A percentile compares a stretch with the other conserved stretches of the same genome.
These are phyloP conservation scores for Ceratobasidium sp. DNA, from an alignment of 1,284 basidiomycete genomes.

Conservation along the genomic window DNA sequence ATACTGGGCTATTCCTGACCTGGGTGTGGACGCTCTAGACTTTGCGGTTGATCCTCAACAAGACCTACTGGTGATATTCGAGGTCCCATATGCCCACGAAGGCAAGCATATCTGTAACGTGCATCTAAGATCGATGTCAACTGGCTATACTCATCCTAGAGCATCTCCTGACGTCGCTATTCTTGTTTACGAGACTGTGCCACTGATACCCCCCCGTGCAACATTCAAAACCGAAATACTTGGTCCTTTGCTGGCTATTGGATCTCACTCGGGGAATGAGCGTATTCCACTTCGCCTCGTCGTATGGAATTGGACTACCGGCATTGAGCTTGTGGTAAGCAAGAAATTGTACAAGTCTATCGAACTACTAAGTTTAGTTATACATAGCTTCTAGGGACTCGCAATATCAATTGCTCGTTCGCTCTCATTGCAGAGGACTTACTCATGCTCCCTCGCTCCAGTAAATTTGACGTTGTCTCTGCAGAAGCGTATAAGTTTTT, in stretches of 20 bases:
- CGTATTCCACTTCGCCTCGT: background rate
- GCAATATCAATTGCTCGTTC: background rate
- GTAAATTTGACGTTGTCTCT: background rate
- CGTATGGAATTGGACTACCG: slow-evolving; percentile 15
- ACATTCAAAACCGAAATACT: background rate
- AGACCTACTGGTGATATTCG: slow-evolving; percentile 13
- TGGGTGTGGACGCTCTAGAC: background rate
- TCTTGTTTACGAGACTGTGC: background rate
- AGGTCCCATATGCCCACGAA: too few relatives aligned
- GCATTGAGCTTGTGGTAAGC: background rate
- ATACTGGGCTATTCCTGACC: background rate
- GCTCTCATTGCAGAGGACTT: slow-evolving; percentile 23
- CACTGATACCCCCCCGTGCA: too few relatives aligned
- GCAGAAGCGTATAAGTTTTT: background rate
- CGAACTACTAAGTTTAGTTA: too few relatives aligned
- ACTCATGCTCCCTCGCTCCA: background rate
- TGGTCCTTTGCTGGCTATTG: background rate
- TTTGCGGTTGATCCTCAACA: slow-evolving; percentile 6
- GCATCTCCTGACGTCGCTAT: background rate
- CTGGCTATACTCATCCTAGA: background rate
- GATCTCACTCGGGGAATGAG: background rate
- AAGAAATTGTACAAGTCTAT: background rate
- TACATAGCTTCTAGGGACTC: too few relatives aligned
- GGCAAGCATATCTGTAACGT: background rate
- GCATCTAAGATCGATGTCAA: background rate